Base-by-base conservation (phyloP, 148 eudicot species). In the Agrostemma githago region DNA sequence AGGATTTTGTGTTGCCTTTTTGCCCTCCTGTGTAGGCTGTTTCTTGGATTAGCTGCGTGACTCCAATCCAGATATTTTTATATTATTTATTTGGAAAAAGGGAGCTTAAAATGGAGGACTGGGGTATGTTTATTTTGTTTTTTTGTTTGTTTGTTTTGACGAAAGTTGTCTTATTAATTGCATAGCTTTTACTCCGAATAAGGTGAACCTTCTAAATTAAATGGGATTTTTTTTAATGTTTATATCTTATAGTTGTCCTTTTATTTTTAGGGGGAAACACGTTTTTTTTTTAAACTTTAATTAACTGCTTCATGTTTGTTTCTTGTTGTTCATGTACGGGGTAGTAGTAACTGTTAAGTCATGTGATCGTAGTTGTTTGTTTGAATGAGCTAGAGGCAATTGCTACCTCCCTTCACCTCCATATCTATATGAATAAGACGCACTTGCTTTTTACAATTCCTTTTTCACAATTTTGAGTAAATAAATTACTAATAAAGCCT, bases 71-170 rank as follows among this genome's bases (percentile, higher is more conserved):
- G 16, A 61, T 69, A 34, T 43, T 37, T 71, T 26, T 42, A 16
- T 41, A 20, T 5, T 65, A 16, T 44, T 67, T 38, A 19, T 70
- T n/a, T 75, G n/a, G 40, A 34, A 19, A 42, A 66, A 60, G 63
- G 26, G 56, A 15, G 42, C 39, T 17, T 51, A 20, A 38, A 39
- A 80, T 80, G 82, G 82, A 80, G 37, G 82, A 80, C 56, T 80
- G 82, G 82, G 82, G 82, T 80, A 76, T 70, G 65, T 51, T 51
- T 3, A 26, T 26, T 26, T 26, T 26, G 34, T 26, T 48, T 48
- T 8, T 51, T 51, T 51, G 14, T 51, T 51, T 51, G 1, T 12
- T 2, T 11, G 4, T 75, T 66, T 43, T 67, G 11, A 43, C 44
- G 21, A 43, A 6, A 19, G 44, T 1, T 67, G 10, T 42, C 21